Evolutionary conservation across 2,329 filamentous ascomycete genomes (phyloP).

Genomic region (Colletotrichum neosansevieriae): DNA sequence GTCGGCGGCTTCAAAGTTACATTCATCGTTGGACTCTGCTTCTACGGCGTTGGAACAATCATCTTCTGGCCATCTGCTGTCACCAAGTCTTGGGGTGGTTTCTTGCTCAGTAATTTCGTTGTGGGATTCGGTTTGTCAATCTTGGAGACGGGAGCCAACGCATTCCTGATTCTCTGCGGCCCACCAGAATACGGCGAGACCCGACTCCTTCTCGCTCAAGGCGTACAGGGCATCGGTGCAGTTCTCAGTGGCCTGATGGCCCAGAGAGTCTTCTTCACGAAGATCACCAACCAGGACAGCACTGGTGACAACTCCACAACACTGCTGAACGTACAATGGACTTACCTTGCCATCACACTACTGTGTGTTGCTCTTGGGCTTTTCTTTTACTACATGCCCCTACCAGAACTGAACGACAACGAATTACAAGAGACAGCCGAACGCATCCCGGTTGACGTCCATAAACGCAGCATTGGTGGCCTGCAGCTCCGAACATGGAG

Average conservation of each 20-base stretch:
- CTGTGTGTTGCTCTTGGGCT: slow-evolving; percentile 78
- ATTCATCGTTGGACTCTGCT: slow-evolving; percentile 80
- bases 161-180: slow-evolving; percentile 78
- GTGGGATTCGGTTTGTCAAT: slow-evolving; percentile 82
- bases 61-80: slow-evolving; percentile 89
- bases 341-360: slow-evolving; percentile 83
- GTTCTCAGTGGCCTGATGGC: slow-evolving; percentile 80
- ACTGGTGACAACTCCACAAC: slow-evolving; percentile 53
- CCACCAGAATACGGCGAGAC: slow-evolving; percentile 79
- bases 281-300: slow-evolving; percentile 56
- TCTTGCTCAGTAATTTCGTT: slow-evolving; percentile 79
- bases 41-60: slow-evolving; percentile 82
- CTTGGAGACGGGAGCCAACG: slow-evolving; percentile 85
- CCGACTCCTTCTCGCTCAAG: slow-evolving; percentile 81
- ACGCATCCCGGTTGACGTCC: slow-evolving; percentile 62
- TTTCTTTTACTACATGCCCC: slow-evolving; percentile 76
- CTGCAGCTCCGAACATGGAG: slow-evolving; percentile 66
- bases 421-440: slow-evolving; percentile 64
- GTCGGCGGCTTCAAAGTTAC: slow-evolving; percentile 81
- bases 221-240: slow-evolving; percentile 79
- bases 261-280: slow-evolving; percentile 78
- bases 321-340: slow-evolving; percentile 84
- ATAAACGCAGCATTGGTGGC: slow-evolving; percentile 60
- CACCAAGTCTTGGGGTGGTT: slow-evolving; percentile 80
- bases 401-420: slow-evolving; percentile 70